Base-by-base conservation (phyloP, 2,329 filamentous ascomycete genomes). In the Truncatella angustata region DNA sequence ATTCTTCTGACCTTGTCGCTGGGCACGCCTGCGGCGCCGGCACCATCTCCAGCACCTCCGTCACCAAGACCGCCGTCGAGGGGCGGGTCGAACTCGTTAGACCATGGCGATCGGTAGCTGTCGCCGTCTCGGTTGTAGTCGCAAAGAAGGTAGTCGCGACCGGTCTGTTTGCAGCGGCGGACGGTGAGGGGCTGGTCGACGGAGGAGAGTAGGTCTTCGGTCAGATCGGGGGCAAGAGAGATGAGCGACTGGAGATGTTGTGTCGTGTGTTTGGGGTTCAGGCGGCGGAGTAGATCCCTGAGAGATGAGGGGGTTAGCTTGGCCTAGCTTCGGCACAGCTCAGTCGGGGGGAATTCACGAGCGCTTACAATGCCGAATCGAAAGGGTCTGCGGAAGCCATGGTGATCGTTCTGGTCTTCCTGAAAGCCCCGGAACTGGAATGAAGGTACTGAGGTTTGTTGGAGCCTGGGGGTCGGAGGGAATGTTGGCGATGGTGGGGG, bases 71-170 rank as follows among this genome's bases (percentile, higher is more conserved):
- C 82, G 46, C 79, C 80, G 59, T 89, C 87, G 54, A 96, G 81
- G 12, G 91, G 88, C 16, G 93, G 94, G 69, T 97, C 91, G 71
- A 99, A 99, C 73, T 96, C 89, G 75, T 97, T 97, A 75, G 88
- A 94, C 94, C 94, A 99, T n/a, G 94, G 94, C 59, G 90, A 96
- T 57, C 94, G 88, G 81, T 96, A 96, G 74, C 89, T 95, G 76
- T 97, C 93, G 57, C 94, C 94, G 73, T 99, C 94, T 59, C 94
- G 92, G 81, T 99, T 99, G 82, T 99, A 99, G 81, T 99, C 94
- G 80, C 94, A 99, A 66, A 97, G 88, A 48, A 99, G 85, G 77
- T 96, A 99, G 75, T 97, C 94, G 61, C 93, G 89, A 63, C 91
- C 91, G 28, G 90, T 88, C 73, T 92, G 89, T 62, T 85, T 84